A percentile compares a stretch with the other conserved stretches of the same genome.
Evolutionary conservation across 768 basidiomycete genomes (phyloP).

Genomic region (Pleurotus tuber-regium): DNA sequence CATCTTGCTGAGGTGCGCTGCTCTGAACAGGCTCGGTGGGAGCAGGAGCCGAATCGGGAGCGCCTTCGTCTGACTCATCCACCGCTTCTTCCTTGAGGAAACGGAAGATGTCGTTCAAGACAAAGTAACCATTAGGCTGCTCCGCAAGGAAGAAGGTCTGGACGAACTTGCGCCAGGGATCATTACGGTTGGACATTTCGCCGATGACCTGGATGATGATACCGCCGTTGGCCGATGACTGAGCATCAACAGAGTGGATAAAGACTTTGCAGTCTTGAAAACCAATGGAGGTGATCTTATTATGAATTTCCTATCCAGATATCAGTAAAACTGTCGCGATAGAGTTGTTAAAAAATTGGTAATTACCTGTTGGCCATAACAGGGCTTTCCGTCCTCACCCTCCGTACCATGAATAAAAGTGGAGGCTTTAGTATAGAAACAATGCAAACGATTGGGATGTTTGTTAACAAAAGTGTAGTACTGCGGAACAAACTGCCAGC

Average conservation of each 20-base stretch:
- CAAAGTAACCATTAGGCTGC: slow-evolving; percentile 98
- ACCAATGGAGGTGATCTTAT: slow-evolving; percentile 90
- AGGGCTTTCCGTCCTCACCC: slow-evolving; percentile 89
- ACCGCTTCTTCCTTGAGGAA: slow-evolving; percentile 95
- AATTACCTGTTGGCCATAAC: slow-evolving; percentile 89
- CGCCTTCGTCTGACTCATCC: slow-evolving; percentile 52
- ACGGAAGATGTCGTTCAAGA: slow-evolving; percentile 99
- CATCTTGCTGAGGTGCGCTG: not conserved
- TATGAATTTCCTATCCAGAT: slow-evolving; percentile 82
- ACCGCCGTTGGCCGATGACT: slow-evolving; percentile 90
- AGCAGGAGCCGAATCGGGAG: slow-evolving; percentile 33
- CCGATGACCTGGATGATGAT: slow-evolving; percentile 99
- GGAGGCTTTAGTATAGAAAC: slow-evolving; percentile 97
- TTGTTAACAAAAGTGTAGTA: slow-evolving; percentile 99
- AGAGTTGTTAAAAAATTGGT: slow-evolving; percentile 1
- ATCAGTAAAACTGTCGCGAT: not conserved
- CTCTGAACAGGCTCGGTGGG: too few relatives aligned
- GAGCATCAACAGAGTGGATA: slow-evolving; percentile 98
- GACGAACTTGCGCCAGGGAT: slow-evolving; percentile 96
- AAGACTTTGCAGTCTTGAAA: slow-evolving; percentile 98
- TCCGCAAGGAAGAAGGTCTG: slow-evolving; percentile 99
- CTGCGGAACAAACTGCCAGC: slow-evolving; percentile 99
- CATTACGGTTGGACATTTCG: slow-evolving; percentile 93
- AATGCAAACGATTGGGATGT: slow-evolving; percentile 93
- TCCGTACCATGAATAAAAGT: slow-evolving; percentile 97